Percentiles rank a stretch among this genome's conserved stretches.
Conservation (phyloP, 768 basidiomycete species). For the Termitomyces bulborhizus region DNA sequence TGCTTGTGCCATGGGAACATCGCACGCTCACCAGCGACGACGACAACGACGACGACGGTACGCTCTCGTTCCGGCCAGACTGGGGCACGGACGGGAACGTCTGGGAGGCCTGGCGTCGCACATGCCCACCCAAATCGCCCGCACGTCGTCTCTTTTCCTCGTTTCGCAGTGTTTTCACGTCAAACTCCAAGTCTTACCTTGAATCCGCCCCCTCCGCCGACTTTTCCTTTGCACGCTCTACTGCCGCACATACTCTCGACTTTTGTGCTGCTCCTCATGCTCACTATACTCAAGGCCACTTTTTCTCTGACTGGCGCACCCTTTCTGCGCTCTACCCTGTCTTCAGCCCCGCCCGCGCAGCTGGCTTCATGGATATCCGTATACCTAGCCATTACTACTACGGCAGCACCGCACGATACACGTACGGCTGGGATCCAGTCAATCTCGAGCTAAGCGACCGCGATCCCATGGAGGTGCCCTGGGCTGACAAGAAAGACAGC, state of each 20-base stretch:
- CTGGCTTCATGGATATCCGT: constrained; percentile 83
- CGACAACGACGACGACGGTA: too few species aligned
- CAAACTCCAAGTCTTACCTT: constrained; percentile 16
- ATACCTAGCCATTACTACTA: constrained; percentile 98
- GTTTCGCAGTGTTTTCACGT: constrained; percentile 44
- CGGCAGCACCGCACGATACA: constrained; percentile 72
- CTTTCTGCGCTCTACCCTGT: constrained; percentile 88
- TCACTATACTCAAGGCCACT: constrained; percentile 87
- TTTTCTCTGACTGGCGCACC: constrained; percentile 95
- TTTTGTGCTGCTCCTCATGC: constrained; percentile 81
- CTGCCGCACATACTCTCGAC: constrained; percentile 43
- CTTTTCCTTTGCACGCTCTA: too few species aligned
- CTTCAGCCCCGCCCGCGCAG: constrained; percentile 85
- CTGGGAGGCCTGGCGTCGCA: constrained; percentile 94
- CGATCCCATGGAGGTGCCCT: constrained; percentile 83
- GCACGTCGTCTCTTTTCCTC: constrained; percentile 84
- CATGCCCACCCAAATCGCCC: constrained; percentile 71
- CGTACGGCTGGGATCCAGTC: constrained; percentile 86
- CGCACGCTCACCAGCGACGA: constrained; percentile 53
- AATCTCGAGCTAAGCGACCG: constrained; percentile 67
- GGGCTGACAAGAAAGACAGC: constrained; percentile 83
- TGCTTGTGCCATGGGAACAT: constrained; percentile 92
- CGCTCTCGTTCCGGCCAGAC: constrained; percentile 56
- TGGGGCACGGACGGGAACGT: constrained; percentile 82
- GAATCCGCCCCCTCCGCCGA: too few species aligned